A percentile compares a stretch with the other conserved stretches of the same genome.
phyloP scores from a whole-genome alignment of 768 basidiomycete genomes.

The Tremella yokohamensis region DNA sequence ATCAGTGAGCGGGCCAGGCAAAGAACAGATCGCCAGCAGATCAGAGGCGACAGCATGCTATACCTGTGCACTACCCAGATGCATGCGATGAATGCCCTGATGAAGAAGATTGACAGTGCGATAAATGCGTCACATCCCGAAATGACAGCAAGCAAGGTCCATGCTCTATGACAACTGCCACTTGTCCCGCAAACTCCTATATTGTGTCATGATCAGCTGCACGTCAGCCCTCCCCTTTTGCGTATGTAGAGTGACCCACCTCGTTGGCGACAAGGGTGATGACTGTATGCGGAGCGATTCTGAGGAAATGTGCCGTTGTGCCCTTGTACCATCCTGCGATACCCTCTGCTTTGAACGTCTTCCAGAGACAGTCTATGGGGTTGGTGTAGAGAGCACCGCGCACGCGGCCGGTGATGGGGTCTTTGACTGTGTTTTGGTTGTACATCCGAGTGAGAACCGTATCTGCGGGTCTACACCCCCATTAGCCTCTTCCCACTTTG shows the following conservation, averaged over 20 bases:
- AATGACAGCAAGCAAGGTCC: too few species aligned
- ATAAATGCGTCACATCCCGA: too few species aligned
- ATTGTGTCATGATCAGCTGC: constrained; percentile 47
- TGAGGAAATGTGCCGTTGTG: constrained; percentile 88
- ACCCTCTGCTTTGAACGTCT: constrained; percentile 87
- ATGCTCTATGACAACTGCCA: background rate
- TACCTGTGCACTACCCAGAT: too few species aligned
- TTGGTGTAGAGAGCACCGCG: constrained; percentile 78
- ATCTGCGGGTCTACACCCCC: constrained; percentile 14
- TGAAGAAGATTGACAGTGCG: too few species aligned
- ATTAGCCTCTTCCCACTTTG: background rate
- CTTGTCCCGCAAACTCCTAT: constrained; percentile 25
- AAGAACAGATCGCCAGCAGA: too few species aligned
- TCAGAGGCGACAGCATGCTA: too few species aligned
- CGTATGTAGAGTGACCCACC: constrained; percentile 20
- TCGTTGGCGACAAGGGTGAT: constrained; percentile 82
- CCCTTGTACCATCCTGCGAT: constrained; percentile 95
- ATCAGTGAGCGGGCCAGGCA: too few species aligned
- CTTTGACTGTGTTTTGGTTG: constrained; percentile 60
- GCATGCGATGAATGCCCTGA: too few species aligned
- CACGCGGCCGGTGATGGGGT: constrained; percentile 47
- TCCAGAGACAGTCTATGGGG: constrained; percentile 94
- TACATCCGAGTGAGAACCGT: constrained; percentile 90
- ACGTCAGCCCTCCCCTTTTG: background rate
- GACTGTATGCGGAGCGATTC: constrained; percentile 87